A percentile compares a stretch with the other conserved stretches of the same genome.
Conservation (phyloP, 257 asterid genomes). For the Agastache rugosa region DNA sequence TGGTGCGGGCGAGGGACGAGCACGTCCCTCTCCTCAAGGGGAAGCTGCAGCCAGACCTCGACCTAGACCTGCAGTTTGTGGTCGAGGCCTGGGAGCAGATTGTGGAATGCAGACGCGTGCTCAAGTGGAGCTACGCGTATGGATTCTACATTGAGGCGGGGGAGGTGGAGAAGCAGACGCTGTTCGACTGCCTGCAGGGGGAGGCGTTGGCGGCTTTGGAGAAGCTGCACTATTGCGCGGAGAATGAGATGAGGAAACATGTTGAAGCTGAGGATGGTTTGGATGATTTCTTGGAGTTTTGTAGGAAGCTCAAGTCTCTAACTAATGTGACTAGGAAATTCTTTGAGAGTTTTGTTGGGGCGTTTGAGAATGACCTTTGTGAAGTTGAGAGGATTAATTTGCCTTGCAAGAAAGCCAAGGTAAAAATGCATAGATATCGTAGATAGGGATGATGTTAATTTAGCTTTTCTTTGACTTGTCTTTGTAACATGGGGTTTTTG, state of each 20-base stretch:
- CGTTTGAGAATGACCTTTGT: not conserved
- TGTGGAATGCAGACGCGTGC: constrained; percentile 52
- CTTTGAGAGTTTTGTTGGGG: not conserved
- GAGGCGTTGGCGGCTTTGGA: constrained; percentile 48
- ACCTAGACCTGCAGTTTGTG: constrained; percentile 20
- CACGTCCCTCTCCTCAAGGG: not conserved
- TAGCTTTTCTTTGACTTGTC: not conserved
- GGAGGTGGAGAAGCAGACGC: constrained; percentile 3
- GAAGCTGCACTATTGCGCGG: constrained; percentile 49
- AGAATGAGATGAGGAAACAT: constrained; percentile 29
- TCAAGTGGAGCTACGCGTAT: constrained; percentile 54
- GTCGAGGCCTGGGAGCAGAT: constrained; percentile 57
- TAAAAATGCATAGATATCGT: no score
- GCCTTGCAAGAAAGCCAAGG: not conserved
- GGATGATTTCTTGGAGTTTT: not conserved
- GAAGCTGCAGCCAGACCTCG: not conserved
- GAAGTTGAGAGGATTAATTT: not conserved
- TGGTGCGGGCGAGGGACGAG: not conserved
- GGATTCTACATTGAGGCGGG: constrained; percentile 41
- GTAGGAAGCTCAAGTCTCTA: not conserved
- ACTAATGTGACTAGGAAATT: not conserved
- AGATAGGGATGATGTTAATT: no score
- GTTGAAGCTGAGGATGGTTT: not conserved
- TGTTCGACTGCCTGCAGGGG: constrained; percentile 55
- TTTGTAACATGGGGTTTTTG: not conserved